Evolutionary conservation across 441 rosid genomes (phyloP), one percentile per base, ranked within the genome.

Genomic region (Adansonia rubrostipa): DNA sequence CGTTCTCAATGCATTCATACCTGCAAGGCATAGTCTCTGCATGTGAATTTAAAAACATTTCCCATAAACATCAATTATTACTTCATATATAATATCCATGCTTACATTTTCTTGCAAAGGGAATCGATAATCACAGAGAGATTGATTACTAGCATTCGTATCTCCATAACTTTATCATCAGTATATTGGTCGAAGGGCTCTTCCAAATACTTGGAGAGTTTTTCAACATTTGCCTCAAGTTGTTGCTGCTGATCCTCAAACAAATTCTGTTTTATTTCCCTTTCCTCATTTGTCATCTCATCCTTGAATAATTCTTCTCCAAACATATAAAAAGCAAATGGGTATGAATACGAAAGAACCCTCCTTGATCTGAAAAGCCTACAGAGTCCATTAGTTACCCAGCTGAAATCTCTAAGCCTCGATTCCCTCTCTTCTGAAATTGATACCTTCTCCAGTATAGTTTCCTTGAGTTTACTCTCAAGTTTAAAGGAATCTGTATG

Each of bases 211-310:
- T 87, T 90, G 53, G 94, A 92, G 70, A 92, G 94, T 66, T 83
- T 90, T 88, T 92, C 96, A 60, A 92, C 92, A 79, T 88, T 90
- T 50, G 84, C 82, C 84, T 92, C 96, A 48, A 92, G 92, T 84
- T 89, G 96, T 84, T 92, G 94, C 76, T 92, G 96, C 87, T 92
- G 96, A 79, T 92, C 92, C 85, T 92, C 96, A 72, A 92, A 92
- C 47, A 92, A 86, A 79, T 85, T 85, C 77, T 86, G 89, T 78
- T 90, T 92, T 77, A 89, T 83, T 64, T 86, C 89, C 79, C 89
- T 89, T 77, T 88, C 90, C 66, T 86, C 90, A 15, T 61, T 33
- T 68, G 90, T 86, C 93, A 92, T 90, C 86, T 90, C 93, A 73
- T 89, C 93, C 56, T 75, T 84, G 79, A 92, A 89, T 58, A 92